These are phyloP conservation scores for Diaporthe ilicicola DNA, from an alignment of 2,329 filamentous ascomycete species.

Conservation along the genomic window DNA sequence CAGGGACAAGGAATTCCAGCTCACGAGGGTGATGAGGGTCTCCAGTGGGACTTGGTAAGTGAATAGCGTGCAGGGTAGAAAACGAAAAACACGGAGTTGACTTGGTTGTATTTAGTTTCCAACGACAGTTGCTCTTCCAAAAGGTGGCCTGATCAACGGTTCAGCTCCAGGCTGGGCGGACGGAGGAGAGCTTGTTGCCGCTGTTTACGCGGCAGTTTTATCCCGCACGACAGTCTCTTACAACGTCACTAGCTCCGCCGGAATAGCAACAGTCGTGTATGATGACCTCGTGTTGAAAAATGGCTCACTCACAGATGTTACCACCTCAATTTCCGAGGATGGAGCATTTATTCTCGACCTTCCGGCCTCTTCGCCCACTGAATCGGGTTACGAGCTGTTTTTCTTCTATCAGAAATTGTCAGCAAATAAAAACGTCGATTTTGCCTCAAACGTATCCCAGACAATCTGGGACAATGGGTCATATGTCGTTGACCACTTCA, in stretches of 20 bases:
- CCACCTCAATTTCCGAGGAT: not conserved
- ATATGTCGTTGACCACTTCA: slow-evolving; percentile 45
- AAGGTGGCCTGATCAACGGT: slow-evolving; percentile 21
- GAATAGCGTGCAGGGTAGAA: not conserved
- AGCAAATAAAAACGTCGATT: slow-evolving; percentile 1
- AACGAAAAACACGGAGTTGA: too few species aligned
- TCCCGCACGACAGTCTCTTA: not conserved
- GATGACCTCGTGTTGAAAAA: not conserved
- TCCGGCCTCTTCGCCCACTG: not conserved
- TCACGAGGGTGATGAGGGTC: slow-evolving; percentile 42
- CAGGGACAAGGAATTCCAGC: slow-evolving; percentile 57
- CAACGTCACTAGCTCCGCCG: slow-evolving; percentile 29
- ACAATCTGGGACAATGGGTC: slow-evolving; percentile 35
- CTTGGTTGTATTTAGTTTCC: not conserved
- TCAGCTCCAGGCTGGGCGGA: not conserved
- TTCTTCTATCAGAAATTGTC: slow-evolving; percentile 6
- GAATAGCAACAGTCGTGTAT: not conserved
- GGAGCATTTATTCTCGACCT: not conserved
- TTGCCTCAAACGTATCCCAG: not conserved
- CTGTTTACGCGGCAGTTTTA: not conserved
- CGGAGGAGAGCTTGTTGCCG: not conserved
- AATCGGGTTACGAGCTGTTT: not conserved
- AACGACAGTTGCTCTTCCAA: slow-evolving; percentile 40
- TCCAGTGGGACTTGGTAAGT: slow-evolving; percentile 41
- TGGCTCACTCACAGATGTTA: slow-evolving; percentile 4